A percentile compares a stretch with the other conserved stretches of the same genome.
Conservation (phyloP, 1,284 basidiomycete species). For the Cryptococcus jaspeensis region DNA sequence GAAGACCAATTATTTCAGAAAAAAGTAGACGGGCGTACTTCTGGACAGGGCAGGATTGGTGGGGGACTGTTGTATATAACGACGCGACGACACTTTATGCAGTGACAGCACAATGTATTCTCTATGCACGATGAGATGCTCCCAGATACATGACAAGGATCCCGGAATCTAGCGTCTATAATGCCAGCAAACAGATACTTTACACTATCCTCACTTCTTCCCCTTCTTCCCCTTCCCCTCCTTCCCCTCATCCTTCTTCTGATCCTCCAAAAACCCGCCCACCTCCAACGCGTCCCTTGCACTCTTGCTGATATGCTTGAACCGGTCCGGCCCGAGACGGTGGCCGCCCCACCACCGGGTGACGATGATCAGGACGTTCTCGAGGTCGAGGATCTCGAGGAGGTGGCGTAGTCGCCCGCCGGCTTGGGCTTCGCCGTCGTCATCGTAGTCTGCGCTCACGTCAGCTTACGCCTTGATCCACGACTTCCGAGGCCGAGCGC, state of each 20-base stretch:
- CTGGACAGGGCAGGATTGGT: too few species aligned
- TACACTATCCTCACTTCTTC: slow-evolving; percentile 6
- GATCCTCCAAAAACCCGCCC: slow-evolving; percentile 55
- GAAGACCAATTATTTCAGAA: not conserved
- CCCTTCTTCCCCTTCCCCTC: slow-evolving; percentile 23
- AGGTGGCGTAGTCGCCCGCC: slow-evolving; percentile 82
- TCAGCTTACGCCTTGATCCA: not conserved
- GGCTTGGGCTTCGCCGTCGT: slow-evolving; percentile 88
- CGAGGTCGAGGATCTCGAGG: slow-evolving; percentile 70
- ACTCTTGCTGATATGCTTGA: slow-evolving; percentile 89
- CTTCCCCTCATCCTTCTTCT: slow-evolving; percentile 16
- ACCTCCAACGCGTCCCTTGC: slow-evolving; percentile 78
- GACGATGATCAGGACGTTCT: slow-evolving; percentile 77
- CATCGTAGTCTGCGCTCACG: slow-evolving; percentile 72
- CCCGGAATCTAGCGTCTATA: not conserved
- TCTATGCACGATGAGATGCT: not conserved
- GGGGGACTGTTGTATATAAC: not conserved
- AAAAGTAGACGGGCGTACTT: too few species aligned
- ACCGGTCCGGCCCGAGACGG: slow-evolving; percentile 79
- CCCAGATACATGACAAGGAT: not conserved
- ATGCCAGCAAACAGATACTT: not conserved
- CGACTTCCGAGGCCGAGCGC: too few species aligned
- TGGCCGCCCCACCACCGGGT: slow-evolving; percentile 56
- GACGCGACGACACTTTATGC: not conserved
- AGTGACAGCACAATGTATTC: not conserved